phyloP scores from a whole-genome alignment of 2,329 filamentous ascomycete genomes.

The Aspergillus bombycis region DNA sequence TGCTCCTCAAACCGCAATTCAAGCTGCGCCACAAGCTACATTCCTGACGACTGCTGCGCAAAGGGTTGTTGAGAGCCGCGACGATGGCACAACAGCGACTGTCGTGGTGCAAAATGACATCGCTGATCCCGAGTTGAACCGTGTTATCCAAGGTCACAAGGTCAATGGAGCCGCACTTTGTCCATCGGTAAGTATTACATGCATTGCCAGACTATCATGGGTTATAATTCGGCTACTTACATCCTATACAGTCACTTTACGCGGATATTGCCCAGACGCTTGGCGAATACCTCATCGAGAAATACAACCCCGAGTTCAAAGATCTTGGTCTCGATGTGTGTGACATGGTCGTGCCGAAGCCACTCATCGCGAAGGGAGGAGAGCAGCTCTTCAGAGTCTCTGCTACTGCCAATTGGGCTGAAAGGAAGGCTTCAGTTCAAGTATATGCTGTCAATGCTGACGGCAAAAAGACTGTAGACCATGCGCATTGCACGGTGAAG shows the following conservation, averaged over 20 bases:
- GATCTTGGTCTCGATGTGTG: constrained; percentile 66
- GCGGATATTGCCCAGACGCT: constrained; percentile 68
- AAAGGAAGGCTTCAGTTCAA: neutral
- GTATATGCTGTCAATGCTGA: constrained; percentile 11
- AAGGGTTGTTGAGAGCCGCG: constrained; percentile 63
- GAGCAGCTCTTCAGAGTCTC: constrained; percentile 12
- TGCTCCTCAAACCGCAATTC: constrained; percentile 29
- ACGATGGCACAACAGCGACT: constrained; percentile 60
- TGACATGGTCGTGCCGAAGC: constrained; percentile 70
- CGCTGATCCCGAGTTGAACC: constrained; percentile 27
- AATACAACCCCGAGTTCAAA: constrained; percentile 47
- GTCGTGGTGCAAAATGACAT: constrained; percentile 13
- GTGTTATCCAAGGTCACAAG: constrained; percentile 66
- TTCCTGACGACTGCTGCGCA: constrained; percentile 68
- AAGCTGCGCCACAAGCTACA: constrained; percentile 41
- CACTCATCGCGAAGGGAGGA: constrained; percentile 54
- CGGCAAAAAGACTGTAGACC: constrained; percentile 3
- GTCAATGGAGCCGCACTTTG: constrained; percentile 70
- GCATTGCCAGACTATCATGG: neutral
- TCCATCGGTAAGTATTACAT: constrained; percentile 42
- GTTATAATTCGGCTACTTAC: neutral
- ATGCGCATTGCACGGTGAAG: constrained; percentile 9
- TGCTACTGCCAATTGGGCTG: constrained; percentile 11
- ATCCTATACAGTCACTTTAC: constrained; percentile 54
- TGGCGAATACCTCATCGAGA: constrained; percentile 66